Conservation (phyloP, 163 green algal genomes). For the Chloromonas sp. region DNA sequence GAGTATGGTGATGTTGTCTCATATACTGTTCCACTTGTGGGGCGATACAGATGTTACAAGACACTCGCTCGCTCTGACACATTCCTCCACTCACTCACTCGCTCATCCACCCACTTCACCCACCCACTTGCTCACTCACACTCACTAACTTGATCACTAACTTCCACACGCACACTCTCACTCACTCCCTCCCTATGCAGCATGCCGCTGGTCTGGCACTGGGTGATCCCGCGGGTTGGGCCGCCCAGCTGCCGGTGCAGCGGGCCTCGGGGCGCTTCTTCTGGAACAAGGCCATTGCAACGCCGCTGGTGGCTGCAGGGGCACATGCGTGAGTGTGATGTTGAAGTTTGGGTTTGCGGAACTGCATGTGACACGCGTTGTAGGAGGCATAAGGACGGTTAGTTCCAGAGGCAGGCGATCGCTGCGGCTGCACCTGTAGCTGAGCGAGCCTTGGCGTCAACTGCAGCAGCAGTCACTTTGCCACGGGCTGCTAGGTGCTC, state of each 20-base stretch:
- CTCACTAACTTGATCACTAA: no score
- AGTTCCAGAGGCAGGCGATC: neutral
- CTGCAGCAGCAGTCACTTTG: no score
- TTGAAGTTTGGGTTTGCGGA: neutral
- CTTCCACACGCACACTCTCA: no score
- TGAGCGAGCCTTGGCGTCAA: no score
- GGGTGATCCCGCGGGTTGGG: neutral
- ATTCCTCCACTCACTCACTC: no score
- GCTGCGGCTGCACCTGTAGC: neutral
- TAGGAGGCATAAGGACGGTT: neutral
- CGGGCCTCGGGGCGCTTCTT: conserved; percentile 60
- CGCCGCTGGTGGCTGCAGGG: conserved; percentile 43
- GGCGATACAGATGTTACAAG: no score
- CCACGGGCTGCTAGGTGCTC: no score
- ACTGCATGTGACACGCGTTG: neutral
- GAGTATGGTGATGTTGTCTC: no score
- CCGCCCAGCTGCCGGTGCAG: conserved; percentile 21
- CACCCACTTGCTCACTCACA: no score
- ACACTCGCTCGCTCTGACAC: no score
- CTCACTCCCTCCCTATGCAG: neutral
- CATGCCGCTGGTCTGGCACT: neutral
- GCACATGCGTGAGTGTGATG: conserved; percentile 15
- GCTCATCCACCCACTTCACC: no score
- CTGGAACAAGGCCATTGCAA: conserved; percentile 62
- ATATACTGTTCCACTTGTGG: no score